Evolutionary conservation across 371 early-diverging fungal genomes (phyloP), one percentile per base, ranked within the genome.

Genomic region (Mortierella sp.): DNA sequence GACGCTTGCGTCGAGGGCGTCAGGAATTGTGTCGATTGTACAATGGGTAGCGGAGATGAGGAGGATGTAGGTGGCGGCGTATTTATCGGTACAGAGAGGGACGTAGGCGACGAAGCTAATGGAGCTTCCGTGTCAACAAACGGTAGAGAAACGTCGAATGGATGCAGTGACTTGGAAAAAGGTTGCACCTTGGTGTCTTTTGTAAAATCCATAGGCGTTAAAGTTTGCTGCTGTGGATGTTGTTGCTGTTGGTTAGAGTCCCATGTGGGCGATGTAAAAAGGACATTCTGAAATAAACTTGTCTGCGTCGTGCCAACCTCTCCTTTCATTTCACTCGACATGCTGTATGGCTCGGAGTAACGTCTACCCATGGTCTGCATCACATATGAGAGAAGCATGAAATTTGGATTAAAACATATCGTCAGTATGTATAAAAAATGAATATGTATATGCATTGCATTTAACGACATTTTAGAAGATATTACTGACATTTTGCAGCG

Each of bases 321-420:
- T 11, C 30, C 22, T 22, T 20, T 47, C 14, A 45, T 57, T 4
- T 55, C 64, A 18, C 37, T 63, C 22, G 30, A n/a, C 20, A 12
- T 24, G 30, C n/a, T 59, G 30, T 49, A 57, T 47, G 73, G 73
- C n/a, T 67, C 67, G 3, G 63, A 63, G 30, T 63, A 67, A 12
- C 63, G 64, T 49, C 64, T 24, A 49, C 54, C 49, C 59, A 59
- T 37, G 16, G 64, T 37, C 43, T 63, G 47, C 14, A 54, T 37
- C 16, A 20, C 28, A 8, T 18, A 30, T 16, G 20, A 30, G 24
- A 40, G 26, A 2, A 32, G 10, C 24, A 55, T 12, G 55, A 24
- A 30, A 14, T 28, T 26, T 28, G 8, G 4, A 18, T 55, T 55
- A 16, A 55, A 10, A 28, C 16, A 28, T 26, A 28, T 24, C 9